Evolutionary conservation across 176 grass and related monocot species (phyloP), one percentile per base, ranked within the genome.

Genomic region (Oryza rufipogon): DNA sequence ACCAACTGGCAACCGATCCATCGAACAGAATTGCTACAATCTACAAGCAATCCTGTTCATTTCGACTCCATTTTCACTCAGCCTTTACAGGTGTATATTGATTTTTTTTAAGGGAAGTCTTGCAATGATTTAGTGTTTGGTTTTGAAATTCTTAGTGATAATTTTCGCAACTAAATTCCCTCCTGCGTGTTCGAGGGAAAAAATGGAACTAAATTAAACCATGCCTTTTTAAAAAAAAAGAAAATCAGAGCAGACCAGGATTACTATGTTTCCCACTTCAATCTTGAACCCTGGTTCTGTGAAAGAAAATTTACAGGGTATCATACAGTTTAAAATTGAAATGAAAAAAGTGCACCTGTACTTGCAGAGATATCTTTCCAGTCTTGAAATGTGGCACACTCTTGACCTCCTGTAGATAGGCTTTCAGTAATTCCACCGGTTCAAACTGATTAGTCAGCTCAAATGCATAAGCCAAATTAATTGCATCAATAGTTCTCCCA

Each of bases 401-500:
- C 82, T 75, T 93, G 47, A 88, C 77, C 71, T 97, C 94, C 69
- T 91, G 94, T 64, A 97, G 72, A 79, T 90, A 97, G 56, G 87
- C 77, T 90, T 92, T 97, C 48, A 97, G 91, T 83, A 94, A 84
- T 79, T 92, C 87, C 44, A 94, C 91, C 16, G 91, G 91, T 34
- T 90, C 79, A 66, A 92, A 97, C 85, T 94, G 82, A 45, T 89
- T 89, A 4, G 87, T 97, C 38, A 97, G 83, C 77, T 80, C 80
- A 71, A 97, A 94, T 42, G 83, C 87, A 85, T 87, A 92, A 69
- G 91, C 89, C 68, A 97, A 82, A 85, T 92, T 97, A 84, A 97
- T 89, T 64, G 89, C 94, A 81, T 97, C 94, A 66, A 97, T 97
- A 78, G 85, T 77, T 81, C 88, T 92, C 86, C 94, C 94, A 64